Percentiles rank a stretch among this genome's conserved stretches.
phyloP scores from a whole-genome alignment of 768 basidiomycete species.

The Xanthoconium purpureum region DNA sequence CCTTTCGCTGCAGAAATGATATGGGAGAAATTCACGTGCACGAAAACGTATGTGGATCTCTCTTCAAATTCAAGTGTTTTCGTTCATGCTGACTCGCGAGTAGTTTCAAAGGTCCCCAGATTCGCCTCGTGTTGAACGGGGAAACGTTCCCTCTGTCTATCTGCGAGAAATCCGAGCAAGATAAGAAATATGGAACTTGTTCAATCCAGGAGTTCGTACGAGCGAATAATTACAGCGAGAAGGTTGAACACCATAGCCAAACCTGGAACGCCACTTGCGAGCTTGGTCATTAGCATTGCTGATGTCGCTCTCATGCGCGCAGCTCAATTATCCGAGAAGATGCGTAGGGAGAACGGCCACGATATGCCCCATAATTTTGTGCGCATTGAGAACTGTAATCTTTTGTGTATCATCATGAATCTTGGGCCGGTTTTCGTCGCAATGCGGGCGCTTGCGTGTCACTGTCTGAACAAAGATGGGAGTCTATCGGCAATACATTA shows the following conservation, averaged over 20 bases:
- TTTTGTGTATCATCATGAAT: too few relatives aligned
- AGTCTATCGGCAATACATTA: too few relatives aligned
- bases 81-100: slow-evolving; percentile 4
- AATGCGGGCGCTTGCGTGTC: too few relatives aligned
- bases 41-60: slow-evolving; percentile 26
- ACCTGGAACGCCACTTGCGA: slow-evolving; percentile 40
- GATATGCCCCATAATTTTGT: too few relatives aligned
- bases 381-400: too few relatives aligned
- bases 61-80: not conserved
- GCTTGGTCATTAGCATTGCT: not conserved
- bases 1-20: slow-evolving; percentile 44
- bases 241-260: slow-evolving; percentile 27
- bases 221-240: slow-evolving; percentile 24
- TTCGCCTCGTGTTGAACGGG: slow-evolving; percentile 41
- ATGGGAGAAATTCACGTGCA: slow-evolving; percentile 43
- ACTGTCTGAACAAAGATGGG: too few relatives aligned
- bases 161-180: slow-evolving; percentile 28
- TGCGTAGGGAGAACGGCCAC: too few relatives aligned
- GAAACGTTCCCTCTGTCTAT: slow-evolving; percentile 37
- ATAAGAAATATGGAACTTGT: slow-evolving; percentile 36
- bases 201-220: slow-evolving; percentile 34
- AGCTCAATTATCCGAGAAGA: too few relatives aligned
- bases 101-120: slow-evolving; percentile 37
- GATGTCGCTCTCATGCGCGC: too few relatives aligned
- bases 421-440: too few relatives aligned